These are phyloP conservation scores for Calocybe gangraenosa DNA, from an alignment of 768 basidiomycete genomes.

Conservation along the genomic window DNA sequence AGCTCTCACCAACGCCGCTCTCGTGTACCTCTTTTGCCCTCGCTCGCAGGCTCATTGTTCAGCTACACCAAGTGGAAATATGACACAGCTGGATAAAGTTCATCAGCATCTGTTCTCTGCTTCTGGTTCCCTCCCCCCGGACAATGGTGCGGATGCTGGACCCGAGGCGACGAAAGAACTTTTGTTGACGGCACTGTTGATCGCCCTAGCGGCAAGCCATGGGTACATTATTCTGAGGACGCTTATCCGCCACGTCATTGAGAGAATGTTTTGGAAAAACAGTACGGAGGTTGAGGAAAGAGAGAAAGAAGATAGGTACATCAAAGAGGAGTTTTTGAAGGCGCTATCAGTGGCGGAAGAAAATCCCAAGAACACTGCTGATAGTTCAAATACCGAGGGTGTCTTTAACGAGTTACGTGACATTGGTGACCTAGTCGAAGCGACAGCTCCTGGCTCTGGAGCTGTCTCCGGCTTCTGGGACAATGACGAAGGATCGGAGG, in stretches of 20 bases:
- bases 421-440: background rate
- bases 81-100: slow-evolving; percentile 22
- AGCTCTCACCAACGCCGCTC: slow-evolving; percentile 82
- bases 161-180: slow-evolving; percentile 42
- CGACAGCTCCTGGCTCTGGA: slow-evolving; percentile 5
- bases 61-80: slow-evolving; percentile 9
- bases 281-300: slow-evolving; percentile 60
- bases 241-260: slow-evolving; percentile 63
- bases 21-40: slow-evolving; percentile 81
- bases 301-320: slow-evolving; percentile 48
- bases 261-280: slow-evolving; percentile 74
- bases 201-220: slow-evolving; percentile 85
- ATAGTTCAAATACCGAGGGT: too few species aligned
- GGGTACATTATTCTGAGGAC: slow-evolving; percentile 69
- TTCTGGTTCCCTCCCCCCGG: slow-evolving; percentile 12
- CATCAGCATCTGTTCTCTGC: slow-evolving; percentile 24
- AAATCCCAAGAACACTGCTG: slow-evolving; percentile 5
- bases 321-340: slow-evolving; percentile 36
- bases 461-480: slow-evolving; percentile 55
- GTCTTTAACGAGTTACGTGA: background rate
- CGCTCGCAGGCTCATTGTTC: slow-evolving; percentile 17
- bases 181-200: slow-evolving; percentile 58
- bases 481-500: slow-evolving; percentile 69
- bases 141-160: slow-evolving; percentile 11
- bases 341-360: slow-evolving; percentile 19